These are phyloP conservation scores for Pythium folliculosum DNA, from an alignment of 352 stramenopile genomes.

Conservation along the genomic window DNA sequence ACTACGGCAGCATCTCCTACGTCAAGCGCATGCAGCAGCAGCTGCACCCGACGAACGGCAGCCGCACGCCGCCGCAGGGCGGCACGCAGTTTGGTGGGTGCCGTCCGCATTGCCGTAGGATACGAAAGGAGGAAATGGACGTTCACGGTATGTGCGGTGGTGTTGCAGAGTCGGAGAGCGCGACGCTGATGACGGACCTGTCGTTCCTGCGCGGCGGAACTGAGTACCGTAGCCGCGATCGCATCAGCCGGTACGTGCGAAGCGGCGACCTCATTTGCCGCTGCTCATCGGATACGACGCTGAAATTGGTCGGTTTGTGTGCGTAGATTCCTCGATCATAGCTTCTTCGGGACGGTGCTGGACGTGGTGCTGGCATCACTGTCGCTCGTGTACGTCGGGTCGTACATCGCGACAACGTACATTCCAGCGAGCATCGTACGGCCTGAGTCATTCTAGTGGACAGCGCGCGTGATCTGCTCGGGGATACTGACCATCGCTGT, in stretches of 20 bases:
- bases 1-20: slow-evolving; percentile 45
- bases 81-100: slow-evolving; percentile 13
- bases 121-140: no score
- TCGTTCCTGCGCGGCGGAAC: slow-evolving; percentile 32
- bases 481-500: not conserved
- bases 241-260: slow-evolving; percentile 40
- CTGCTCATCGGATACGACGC: no score
- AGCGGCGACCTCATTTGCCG: not conserved
- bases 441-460: no score
- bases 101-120: not conserved
- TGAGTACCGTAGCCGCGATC: slow-evolving; percentile 36
- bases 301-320: not conserved
- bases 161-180: slow-evolving; percentile 36
- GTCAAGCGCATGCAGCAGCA: slow-evolving; percentile 38
- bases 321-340: slow-evolving; percentile 80
- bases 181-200: slow-evolving; percentile 34
- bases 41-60: slow-evolving; percentile 19
- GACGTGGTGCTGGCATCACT: slow-evolving; percentile 60
- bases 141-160: no score
- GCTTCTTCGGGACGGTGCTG: slow-evolving; percentile 62
- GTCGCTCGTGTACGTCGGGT: slow-evolving; percentile 58
- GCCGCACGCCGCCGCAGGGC: not conserved
- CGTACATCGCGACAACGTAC: slow-evolving; percentile 84
- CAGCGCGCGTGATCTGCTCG: no score
- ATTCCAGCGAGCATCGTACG: slow-evolving; percentile 55